phyloP scores from a whole-genome alignment of 2,329 filamentous ascomycete genomes.

The Zymoseptoria pseudotritici region DNA sequence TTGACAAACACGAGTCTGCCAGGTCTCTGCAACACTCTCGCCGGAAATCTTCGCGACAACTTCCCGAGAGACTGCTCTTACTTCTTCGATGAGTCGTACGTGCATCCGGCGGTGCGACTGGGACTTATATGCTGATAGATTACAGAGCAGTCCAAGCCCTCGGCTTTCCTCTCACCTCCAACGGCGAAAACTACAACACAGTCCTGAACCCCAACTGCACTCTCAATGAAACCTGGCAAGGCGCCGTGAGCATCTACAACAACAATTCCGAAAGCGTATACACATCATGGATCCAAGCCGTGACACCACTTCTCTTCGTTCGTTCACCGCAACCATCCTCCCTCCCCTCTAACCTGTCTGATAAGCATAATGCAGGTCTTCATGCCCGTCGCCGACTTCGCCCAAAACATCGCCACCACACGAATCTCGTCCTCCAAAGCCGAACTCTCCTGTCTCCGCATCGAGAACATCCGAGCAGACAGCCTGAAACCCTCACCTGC shows the following conservation, averaged over 20 bases:
- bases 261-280: slow-evolving; percentile 3
- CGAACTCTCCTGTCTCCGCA: slow-evolving; percentile 1
- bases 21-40: slow-evolving; percentile 3
- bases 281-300: slow-evolving; percentile 2
- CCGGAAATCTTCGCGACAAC: slow-evolving; percentile 1
- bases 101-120: not conserved
- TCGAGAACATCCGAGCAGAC: slow-evolving; percentile 2
- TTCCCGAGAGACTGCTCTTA: slow-evolving; percentile 5
- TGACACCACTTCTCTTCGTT: slow-evolving; percentile 1
- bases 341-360: not conserved
- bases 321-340: not conserved
- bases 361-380: not conserved
- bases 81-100: slow-evolving; percentile 6
- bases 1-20: slow-evolving; percentile 7
- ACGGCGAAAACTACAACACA: slow-evolving; percentile 4
- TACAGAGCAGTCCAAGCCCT: not conserved
- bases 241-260: slow-evolving; percentile 1
- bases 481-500: slow-evolving; percentile 2
- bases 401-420: not conserved
- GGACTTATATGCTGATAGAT: not conserved
- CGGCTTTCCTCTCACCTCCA: slow-evolving; percentile 3
- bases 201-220: slow-evolving; percentile 1
- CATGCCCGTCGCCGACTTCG: not conserved
- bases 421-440: not conserved
- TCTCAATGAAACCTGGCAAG: slow-evolving; percentile 5